Conservation (phyloP, 2,329 filamentous ascomycete species). For the Coleophoma eucalyptorum region DNA sequence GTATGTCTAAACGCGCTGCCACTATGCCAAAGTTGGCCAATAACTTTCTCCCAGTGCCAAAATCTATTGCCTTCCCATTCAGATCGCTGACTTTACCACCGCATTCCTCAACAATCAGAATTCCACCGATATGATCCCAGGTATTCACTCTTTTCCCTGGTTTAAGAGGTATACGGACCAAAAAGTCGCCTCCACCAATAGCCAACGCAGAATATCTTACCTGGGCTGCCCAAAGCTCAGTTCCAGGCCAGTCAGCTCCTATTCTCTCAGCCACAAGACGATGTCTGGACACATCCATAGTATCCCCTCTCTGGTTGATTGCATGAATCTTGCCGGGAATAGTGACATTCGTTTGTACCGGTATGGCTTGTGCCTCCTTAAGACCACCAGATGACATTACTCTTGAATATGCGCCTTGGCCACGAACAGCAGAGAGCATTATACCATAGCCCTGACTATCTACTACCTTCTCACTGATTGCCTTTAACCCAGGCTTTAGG, state of each 20-base stretch:
- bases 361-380: slow-evolving; percentile 27
- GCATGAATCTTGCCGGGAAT: slow-evolving; percentile 33
- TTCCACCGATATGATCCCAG: slow-evolving; percentile 53
- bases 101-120: slow-evolving; percentile 44
- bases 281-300: slow-evolving; percentile 33
- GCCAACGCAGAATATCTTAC: slow-evolving; percentile 49
- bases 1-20: slow-evolving; percentile 32
- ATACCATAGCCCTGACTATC: slow-evolving; percentile 41
- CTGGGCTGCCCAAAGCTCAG: slow-evolving; percentile 47
- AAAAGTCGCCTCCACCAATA: slow-evolving; percentile 43
- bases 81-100: slow-evolving; percentile 47
- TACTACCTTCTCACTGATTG: slow-evolving; percentile 32
- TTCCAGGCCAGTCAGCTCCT: slow-evolving; percentile 40
- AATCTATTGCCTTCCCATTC: slow-evolving; percentile 43
- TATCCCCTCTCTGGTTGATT: slow-evolving; percentile 38
- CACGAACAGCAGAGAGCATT: slow-evolving; percentile 44
- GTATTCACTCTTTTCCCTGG: slow-evolving; percentile 23
- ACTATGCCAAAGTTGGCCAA: slow-evolving; percentile 35
- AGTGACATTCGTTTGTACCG: slow-evolving; percentile 3
- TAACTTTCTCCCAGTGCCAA: slow-evolving; percentile 35
- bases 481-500: slow-evolving; percentile 36
- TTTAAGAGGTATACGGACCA: slow-evolving; percentile 42
- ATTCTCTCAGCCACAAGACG: slow-evolving; percentile 22
- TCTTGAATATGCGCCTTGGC: slow-evolving; percentile 35
- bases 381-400: slow-evolving; percentile 31